A percentile compares a stretch with the other conserved stretches of the same genome.
These are phyloP conservation scores for Trypanosoma platydactyli DNA, from an alignment of 208 protist species.

Conservation along the genomic window DNA sequence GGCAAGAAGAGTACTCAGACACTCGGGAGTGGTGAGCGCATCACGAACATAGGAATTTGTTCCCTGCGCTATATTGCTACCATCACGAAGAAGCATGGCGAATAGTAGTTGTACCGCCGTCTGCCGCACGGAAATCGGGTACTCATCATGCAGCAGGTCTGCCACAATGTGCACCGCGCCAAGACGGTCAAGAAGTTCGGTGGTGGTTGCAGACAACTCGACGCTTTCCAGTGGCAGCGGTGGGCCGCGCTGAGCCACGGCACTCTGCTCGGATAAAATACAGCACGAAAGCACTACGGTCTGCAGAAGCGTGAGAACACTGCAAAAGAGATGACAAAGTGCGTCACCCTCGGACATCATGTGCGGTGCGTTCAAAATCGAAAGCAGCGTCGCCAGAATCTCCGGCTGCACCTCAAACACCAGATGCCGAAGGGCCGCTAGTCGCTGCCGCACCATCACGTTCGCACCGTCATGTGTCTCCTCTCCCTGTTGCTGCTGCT, in stretches of 20 bases:
- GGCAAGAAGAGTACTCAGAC: slow-evolving; percentile 8
- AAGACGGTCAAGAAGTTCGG: slow-evolving; percentile 15
- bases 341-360: slow-evolving; percentile 21
- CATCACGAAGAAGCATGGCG: slow-evolving; percentile 19
- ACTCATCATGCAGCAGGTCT: slow-evolving; percentile 13
- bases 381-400: slow-evolving; percentile 19
- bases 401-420: slow-evolving; percentile 24
- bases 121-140: slow-evolving; percentile 11
- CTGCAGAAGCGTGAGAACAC: slow-evolving; percentile 12
- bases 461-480: neutral
- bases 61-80: neutral
- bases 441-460: neutral
- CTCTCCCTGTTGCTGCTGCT: neutral
- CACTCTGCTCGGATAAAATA: slow-evolving; percentile 3
- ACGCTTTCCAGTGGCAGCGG: neutral
- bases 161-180: slow-evolving; percentile 13
- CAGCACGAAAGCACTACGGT: slow-evolving; percentile 14
- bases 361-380: slow-evolving; percentile 23
- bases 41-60: slow-evolving; percentile 7
- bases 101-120: slow-evolving; percentile 16
- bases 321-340: slow-evolving; percentile 15
- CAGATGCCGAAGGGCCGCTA: slow-evolving; percentile 12
- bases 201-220: slow-evolving; percentile 10
- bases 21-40: slow-evolving; percentile 1
- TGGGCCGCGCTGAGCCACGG: neutral